Evolutionary conservation across 768 basidiomycete genomes (phyloP).

Genomic region (Tylopilus balloui): DNA sequence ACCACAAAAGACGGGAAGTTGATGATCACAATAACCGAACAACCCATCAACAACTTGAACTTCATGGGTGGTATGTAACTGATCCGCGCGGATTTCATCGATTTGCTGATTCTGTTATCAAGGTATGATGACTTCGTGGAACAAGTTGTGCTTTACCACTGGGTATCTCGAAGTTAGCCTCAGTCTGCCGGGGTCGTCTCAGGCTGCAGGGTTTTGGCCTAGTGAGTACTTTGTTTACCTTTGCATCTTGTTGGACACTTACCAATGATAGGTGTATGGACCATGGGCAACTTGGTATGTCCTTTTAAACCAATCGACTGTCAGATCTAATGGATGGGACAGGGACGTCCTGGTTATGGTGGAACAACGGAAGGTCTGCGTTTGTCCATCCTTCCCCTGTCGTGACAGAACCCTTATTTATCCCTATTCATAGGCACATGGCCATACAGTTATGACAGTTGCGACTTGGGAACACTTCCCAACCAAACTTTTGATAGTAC

Average conservation of each 20-base stretch:
- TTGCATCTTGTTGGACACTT: conserved; percentile 1
- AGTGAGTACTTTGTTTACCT: conserved; percentile 42
- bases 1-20: conserved; percentile 77
- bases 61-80: conserved; percentile 65
- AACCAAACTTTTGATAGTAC: conserved; percentile 68
- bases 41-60: conserved; percentile 71
- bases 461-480: conserved; percentile 83
- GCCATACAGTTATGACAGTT: conserved; percentile 82
- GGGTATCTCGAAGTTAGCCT: conserved; percentile 85
- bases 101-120: conserved; percentile 7
- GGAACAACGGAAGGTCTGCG: conserved; percentile 71
- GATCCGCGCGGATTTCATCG: background rate
- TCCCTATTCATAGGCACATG: conserved; percentile 39
- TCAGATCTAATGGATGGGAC: conserved; percentile 26
- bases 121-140: conserved; percentile 84
- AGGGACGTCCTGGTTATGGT: conserved; percentile 86
- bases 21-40: conserved; percentile 73
- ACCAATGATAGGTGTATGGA: conserved; percentile 52
- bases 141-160: conserved; percentile 92
- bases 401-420: background rate
- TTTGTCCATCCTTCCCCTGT: background rate
- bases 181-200: conserved; percentile 63
- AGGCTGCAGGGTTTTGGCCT: conserved; percentile 80
- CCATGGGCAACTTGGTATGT: conserved; percentile 62
- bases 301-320: background rate